Evolutionary conservation across 306 rosid genomes (phyloP).

Genomic region (Alnus rubra): DNA sequence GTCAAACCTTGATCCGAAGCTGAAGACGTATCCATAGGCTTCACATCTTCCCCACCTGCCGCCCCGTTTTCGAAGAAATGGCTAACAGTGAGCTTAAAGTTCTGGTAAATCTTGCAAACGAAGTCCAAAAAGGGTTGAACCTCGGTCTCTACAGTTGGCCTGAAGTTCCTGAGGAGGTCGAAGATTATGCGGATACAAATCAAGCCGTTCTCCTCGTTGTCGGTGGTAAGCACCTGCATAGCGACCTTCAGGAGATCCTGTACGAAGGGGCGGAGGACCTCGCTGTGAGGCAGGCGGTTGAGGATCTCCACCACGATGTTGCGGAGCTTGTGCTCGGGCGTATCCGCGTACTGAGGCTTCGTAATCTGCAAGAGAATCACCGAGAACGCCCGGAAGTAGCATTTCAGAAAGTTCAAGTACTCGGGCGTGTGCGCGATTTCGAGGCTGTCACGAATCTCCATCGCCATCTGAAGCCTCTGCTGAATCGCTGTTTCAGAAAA

Average conservation of each 20-base stretch:
- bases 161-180: slow-evolving; percentile 90
- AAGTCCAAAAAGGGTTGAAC: slow-evolving; percentile 96
- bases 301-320: slow-evolving; percentile 92
- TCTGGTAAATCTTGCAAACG: slow-evolving; percentile 89
- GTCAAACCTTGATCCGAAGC: slow-evolving; percentile 61
- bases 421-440: slow-evolving; percentile 98
- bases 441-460: slow-evolving; percentile 97
- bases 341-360: slow-evolving; percentile 82
- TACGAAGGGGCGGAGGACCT: slow-evolving; percentile 94
- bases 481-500: slow-evolving; percentile 56
- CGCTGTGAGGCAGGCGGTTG: slow-evolving; percentile 95
- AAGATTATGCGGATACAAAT: slow-evolving; percentile 89
- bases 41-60: slow-evolving; percentile 62
- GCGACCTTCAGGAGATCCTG: slow-evolving; percentile 97
- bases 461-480: slow-evolving; percentile 84
- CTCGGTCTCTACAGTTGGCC: slow-evolving; percentile 84
- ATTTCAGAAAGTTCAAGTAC: slow-evolving; percentile 89
- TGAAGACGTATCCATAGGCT: slow-evolving; percentile 71
- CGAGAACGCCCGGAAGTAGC: slow-evolving; percentile 85
- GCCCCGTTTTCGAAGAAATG: slow-evolving; percentile 80
- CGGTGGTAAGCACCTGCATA: slow-evolving; percentile 88
- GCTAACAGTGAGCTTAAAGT: slow-evolving; percentile 74
- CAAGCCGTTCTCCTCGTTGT: slow-evolving; percentile 92
- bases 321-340: slow-evolving; percentile 85
- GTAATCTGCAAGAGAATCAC: slow-evolving; percentile 69